These are phyloP conservation scores for Prunus fruticosa DNA, from an alignment of 306 rosid species.

Conservation along the genomic window DNA sequence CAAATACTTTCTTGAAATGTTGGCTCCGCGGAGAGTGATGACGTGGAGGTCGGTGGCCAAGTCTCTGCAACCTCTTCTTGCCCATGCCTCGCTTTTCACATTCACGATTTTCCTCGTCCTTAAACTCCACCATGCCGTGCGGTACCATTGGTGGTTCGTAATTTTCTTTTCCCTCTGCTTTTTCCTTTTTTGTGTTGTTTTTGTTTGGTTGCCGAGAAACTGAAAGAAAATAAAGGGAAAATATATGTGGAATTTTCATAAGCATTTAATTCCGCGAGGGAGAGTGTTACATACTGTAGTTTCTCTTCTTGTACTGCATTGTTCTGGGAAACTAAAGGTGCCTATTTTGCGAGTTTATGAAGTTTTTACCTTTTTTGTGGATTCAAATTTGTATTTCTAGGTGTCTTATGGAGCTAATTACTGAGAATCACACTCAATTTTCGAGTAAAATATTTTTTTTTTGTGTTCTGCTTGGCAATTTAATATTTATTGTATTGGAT, in stretches of 20 bases:
- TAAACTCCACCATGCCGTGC: constrained; percentile 53
- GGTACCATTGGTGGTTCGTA: constrained; percentile 75
- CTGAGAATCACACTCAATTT: constrained; percentile 11
- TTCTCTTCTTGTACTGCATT: not conserved
- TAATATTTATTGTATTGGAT: not conserved
- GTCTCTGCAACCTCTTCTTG: constrained; percentile 58
- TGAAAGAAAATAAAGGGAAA: not conserved
- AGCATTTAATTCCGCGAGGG: not conserved
- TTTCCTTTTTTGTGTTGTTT: not conserved
- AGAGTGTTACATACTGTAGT: not conserved
- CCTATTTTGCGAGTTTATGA: constrained; percentile 10
- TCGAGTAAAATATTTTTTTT: not conserved
- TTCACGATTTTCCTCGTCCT: constrained; percentile 68
- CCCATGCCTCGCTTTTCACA: constrained; percentile 66
- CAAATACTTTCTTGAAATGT: constrained; percentile 27
- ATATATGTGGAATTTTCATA: not conserved
- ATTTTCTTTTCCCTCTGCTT: not conserved
- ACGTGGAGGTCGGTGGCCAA: constrained; percentile 80
- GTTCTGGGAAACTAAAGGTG: constrained; percentile 13
- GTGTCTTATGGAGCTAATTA: constrained; percentile 3
- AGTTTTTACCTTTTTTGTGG: constrained; percentile 9
- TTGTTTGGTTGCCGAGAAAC: constrained; percentile 19
- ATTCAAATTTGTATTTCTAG: constrained; percentile 21
- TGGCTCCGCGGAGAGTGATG: constrained; percentile 59
- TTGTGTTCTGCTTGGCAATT: not conserved